Evolutionary conservation across 2,329 filamentous ascomycete species (phyloP).

Genomic region (Venturia aucupariae): DNA sequence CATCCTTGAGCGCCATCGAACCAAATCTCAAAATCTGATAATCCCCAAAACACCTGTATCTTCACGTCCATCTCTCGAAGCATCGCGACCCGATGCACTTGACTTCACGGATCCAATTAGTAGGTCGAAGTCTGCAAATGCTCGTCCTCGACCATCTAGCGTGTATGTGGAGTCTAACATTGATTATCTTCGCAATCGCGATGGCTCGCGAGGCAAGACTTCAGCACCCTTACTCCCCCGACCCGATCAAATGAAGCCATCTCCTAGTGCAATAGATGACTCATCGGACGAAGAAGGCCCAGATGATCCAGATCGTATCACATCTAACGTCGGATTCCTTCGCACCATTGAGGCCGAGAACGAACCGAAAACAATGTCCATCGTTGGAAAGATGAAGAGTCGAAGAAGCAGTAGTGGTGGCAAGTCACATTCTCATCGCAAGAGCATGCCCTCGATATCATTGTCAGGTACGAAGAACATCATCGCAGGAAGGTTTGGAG

Average conservation of each 20-base stretch:
- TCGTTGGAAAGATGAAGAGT: slow-evolving; percentile 33
- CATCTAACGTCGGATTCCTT: slow-evolving; percentile 76
- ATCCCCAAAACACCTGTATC: slow-evolving; percentile 47
- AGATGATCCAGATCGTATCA: slow-evolving; percentile 51
- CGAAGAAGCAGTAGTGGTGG: slow-evolving; percentile 45
- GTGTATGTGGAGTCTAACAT: slow-evolving; percentile 75
- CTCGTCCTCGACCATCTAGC: slow-evolving; percentile 65
- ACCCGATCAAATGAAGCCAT: slow-evolving; percentile 18
- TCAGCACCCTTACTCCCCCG: slow-evolving; percentile 19
- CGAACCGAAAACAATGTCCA: slow-evolving; percentile 34
- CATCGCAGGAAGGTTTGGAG: slow-evolving; percentile 80
- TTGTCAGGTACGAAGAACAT: slow-evolving; percentile 70
- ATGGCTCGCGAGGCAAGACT: slow-evolving; percentile 30
- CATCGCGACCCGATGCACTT: slow-evolving; percentile 52
- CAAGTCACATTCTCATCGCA: slow-evolving; percentile 50
- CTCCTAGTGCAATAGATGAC: slow-evolving; percentile 26
- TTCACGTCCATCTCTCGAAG: slow-evolving; percentile 62
- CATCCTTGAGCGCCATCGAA: slow-evolving; percentile 26
- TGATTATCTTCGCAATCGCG: slow-evolving; percentile 72
- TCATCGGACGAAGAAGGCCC: slow-evolving; percentile 38
- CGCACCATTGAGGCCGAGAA: slow-evolving; percentile 60
- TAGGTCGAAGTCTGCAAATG: slow-evolving; percentile 54
- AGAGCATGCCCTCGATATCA: slow-evolving; percentile 60
- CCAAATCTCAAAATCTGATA: slow-evolving; percentile 42
- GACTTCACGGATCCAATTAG: slow-evolving; percentile 52